phyloP scores from a whole-genome alignment of 1,139 yeast species.

The Yamadazyma kanchanaburiensis region DNA sequence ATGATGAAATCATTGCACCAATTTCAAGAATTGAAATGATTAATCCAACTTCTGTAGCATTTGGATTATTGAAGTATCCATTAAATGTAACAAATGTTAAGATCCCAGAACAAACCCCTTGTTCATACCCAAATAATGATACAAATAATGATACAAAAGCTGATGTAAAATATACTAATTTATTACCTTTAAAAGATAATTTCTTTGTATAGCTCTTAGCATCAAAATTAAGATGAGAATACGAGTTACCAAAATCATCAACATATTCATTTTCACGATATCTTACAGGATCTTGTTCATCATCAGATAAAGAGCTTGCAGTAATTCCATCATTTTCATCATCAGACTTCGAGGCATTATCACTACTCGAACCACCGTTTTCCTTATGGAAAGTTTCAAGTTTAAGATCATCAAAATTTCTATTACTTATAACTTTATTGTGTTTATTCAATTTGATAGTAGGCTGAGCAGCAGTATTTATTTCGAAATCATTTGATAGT shows the following conservation, averaged over 20 bases:
- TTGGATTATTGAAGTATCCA: constrained; percentile 42
- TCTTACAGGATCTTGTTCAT: constrained; percentile 13
- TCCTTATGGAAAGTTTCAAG: constrained; percentile 5
- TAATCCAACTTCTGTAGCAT: constrained; percentile 45
- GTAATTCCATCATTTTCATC: constrained; percentile 7
- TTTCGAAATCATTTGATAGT: too few relatives aligned
- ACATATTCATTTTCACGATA: constrained; percentile 11
- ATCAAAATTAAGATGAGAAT: constrained; percentile 38
- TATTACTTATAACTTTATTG: constrained; percentile 10
- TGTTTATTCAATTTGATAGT: constrained; percentile 7
- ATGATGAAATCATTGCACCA: constrained; percentile 49
- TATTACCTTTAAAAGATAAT: constrained; percentile 36
- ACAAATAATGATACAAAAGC: constrained; percentile 83
- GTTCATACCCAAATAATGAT: constrained; percentile 85
- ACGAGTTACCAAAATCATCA: constrained; percentile 36
- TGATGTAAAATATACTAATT: constrained; percentile 68
- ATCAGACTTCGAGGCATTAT: constrained; percentile 3
- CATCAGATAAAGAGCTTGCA: constrained; percentile 4
- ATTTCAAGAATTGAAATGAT: constrained; percentile 51
- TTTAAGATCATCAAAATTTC: constrained; percentile 7
- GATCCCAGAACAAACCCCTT: constrained; percentile 87
- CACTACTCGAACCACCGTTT: constrained; percentile 3
- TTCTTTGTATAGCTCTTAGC: constrained; percentile 30
- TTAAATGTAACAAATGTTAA: constrained; percentile 45
- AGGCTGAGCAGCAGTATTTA: too few relatives aligned